Conservation (phyloP, 176 grass and related monocot species). For the Lolium rigidum region DNA sequence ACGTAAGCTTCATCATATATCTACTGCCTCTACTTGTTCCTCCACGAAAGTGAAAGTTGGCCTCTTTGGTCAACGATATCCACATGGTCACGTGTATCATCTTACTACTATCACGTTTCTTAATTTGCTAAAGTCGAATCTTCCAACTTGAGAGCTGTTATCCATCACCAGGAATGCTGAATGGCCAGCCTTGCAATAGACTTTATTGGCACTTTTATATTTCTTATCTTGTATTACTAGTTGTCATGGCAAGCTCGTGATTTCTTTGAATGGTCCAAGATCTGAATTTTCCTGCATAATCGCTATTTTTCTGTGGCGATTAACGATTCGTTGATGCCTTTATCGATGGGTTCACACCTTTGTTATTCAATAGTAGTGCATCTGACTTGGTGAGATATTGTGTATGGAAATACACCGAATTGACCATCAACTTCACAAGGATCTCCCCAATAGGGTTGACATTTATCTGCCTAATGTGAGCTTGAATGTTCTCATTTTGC, state of each 20-base stretch:
- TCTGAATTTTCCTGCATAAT: slow-evolving; percentile 37
- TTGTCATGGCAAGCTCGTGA: slow-evolving; percentile 38
- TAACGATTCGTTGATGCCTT: slow-evolving; percentile 6
- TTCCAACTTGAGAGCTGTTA: slow-evolving; percentile 45
- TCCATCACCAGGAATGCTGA: slow-evolving; percentile 24
- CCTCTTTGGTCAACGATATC: slow-evolving; percentile 57
- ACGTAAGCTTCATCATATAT: slow-evolving; percentile 49
- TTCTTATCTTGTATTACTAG: neutral
- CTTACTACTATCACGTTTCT: slow-evolving; percentile 7
- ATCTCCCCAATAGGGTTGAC: slow-evolving; percentile 42
- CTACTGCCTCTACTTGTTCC: slow-evolving; percentile 41
- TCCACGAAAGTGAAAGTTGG: slow-evolving; percentile 63
- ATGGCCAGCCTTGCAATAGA: neutral
- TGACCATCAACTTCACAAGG: slow-evolving; percentile 43
- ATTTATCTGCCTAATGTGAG: slow-evolving; percentile 27
- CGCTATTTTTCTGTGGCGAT: neutral
- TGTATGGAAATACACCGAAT: neutral
- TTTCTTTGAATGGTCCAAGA: slow-evolving; percentile 37
- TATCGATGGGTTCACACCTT: slow-evolving; percentile 11
- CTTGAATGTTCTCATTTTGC: slow-evolving; percentile 33
- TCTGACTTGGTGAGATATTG: neutral
- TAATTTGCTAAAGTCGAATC: slow-evolving; percentile 11
- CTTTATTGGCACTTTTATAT: neutral
- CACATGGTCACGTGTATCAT: slow-evolving; percentile 57
- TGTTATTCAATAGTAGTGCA: slow-evolving; percentile 23